Evolutionary conservation across 176 grass and related monocot genomes (phyloP).

Genomic region (Bolboschoenus planiculmis): DNA sequence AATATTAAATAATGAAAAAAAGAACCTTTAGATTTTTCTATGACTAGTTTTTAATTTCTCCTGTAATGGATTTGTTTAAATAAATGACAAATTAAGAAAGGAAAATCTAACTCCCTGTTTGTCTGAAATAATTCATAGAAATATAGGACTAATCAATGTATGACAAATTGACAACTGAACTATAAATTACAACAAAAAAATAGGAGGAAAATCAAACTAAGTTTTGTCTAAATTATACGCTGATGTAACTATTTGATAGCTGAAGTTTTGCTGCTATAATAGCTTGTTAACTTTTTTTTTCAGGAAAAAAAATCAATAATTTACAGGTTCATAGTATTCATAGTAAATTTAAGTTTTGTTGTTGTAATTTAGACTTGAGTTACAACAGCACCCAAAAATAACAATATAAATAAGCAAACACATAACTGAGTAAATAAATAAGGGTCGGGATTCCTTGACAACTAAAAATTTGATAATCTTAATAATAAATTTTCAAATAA

Average conservation of each 20-base stretch:
- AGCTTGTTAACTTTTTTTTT: neutral
- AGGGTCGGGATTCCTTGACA: no score
- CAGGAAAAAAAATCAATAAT: neutral
- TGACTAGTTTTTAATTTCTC: neutral
- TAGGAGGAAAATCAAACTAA: no score
- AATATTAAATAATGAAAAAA: neutral
- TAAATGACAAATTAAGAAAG: neutral
- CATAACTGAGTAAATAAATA: neutral
- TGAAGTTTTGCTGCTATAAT: neutral
- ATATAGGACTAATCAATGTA: no score
- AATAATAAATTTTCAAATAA: no score
- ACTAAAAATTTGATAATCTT: no score
- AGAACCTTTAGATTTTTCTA: neutral
- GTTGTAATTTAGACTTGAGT: neutral
- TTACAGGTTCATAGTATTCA: neutral
- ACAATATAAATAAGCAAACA: neutral
- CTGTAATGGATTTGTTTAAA: no score
- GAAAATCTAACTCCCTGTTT: no score
- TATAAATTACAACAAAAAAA: no score
- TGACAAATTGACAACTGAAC: no score
- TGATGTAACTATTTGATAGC: neutral
- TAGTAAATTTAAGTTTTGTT: neutral
- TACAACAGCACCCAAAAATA: neutral
- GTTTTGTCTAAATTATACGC: neutral
- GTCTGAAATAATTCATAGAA: no score